Evolutionary conservation across 805 yeast species (phyloP).

Genomic region (Saturnispora halmiae): DNA sequence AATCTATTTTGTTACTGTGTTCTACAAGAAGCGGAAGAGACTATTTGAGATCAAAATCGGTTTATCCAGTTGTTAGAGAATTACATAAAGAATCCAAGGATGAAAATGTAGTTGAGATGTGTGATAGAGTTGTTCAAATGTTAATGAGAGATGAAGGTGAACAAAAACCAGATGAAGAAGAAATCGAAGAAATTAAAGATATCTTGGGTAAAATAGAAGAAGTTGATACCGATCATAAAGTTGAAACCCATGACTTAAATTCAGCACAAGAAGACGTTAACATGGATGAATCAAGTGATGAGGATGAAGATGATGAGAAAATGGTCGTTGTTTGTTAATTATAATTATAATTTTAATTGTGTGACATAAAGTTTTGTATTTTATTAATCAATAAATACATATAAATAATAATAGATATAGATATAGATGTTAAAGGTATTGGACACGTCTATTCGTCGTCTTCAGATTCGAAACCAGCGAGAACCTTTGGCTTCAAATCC

Average conservation of each 20-base stretch:
- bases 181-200: slow-evolving; percentile 38
- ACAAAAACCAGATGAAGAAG: slow-evolving; percentile 42
- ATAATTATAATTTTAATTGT: neutral
- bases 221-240: slow-evolving; percentile 2
- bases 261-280: slow-evolving; percentile 8
- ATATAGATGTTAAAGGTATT: neutral
- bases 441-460: slow-evolving; percentile 35
- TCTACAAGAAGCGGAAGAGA: slow-evolving; percentile 70
- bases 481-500: slow-evolving; percentile 52
- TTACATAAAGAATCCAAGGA: slow-evolving; percentile 52
- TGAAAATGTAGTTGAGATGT: slow-evolving; percentile 47
- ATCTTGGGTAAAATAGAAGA: slow-evolving; percentile 31
- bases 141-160: slow-evolving; percentile 83
- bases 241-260: slow-evolving; percentile 6
- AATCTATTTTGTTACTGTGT: slow-evolving; percentile 69
- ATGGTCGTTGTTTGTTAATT: slow-evolving; percentile 14
- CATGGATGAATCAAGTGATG: slow-evolving; percentile 10
- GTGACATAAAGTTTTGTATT: neutral
- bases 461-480: slow-evolving; percentile 50
- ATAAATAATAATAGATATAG: neutral
- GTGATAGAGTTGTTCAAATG: slow-evolving; percentile 82
- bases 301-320: slow-evolving; percentile 13
- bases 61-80: slow-evolving; percentile 81
- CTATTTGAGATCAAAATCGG: slow-evolving; percentile 66
- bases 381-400: slow-evolving; percentile 1